Base-by-base conservation (phyloP, 352 stramenopile species). In the Aphanomyces astaci region DNA sequence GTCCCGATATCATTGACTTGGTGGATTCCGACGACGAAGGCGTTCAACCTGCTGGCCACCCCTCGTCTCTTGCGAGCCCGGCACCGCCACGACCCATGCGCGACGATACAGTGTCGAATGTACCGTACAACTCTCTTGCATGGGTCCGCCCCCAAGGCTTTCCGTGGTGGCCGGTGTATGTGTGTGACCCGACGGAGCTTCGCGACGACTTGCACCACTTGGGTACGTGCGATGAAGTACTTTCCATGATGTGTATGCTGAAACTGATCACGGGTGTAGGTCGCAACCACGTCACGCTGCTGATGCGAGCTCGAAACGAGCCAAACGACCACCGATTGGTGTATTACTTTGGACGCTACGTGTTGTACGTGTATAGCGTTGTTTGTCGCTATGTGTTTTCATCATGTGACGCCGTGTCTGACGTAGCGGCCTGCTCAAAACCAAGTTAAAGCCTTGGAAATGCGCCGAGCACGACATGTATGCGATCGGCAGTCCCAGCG, bases 141-240 rank as follows among this genome's bases (percentile, higher is more conserved):
- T 59, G 51, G 51, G 51, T 36, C 9, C 51, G 51, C 25, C 51
- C 51, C 9, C 51, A 28, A n/a, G 51, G 51, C 11, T 36, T 33
- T 30, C 51, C 51, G 11, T 59, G 51, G 51, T 59, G 51, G 51
- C 51, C 51, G 15, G 51, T 59, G 11, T 59, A 59, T 25, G 51
- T 59, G 15, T 59, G 51, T 32, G 51, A 59, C 30, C 51, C 51
- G 15, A 17, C 25, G 13, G 11, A 22, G 5, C 30, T 59, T 11
- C 51, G 51, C 25, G 25, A 32, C 11, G 51, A 59, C n/a, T 30
- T 59, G 13, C 51, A 59, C 33, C 51, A 59, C 51, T 39, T 59
- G 25, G 51, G 51, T 59, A 36, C 9, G 19, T 59, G 39, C 9
- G 39, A 46, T 46, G 17, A n/a, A n/a, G n/a, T n/a, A n/a, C n/a